Evolutionary conservation across 169 alveolate genomes (phyloP).

Genomic region (Theileria annulata): DNA sequence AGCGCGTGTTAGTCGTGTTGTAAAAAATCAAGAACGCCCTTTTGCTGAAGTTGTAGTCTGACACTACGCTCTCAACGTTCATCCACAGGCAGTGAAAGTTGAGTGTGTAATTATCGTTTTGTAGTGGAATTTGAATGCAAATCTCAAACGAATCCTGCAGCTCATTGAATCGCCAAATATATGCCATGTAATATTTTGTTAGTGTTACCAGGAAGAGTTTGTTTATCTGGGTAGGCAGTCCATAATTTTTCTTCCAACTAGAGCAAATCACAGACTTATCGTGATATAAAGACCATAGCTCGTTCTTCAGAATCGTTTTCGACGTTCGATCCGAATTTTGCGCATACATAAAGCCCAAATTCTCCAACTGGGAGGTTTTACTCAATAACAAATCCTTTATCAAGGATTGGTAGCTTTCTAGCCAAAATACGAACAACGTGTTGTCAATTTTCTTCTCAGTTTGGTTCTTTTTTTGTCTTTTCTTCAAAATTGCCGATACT

Average conservation of each 20-base stretch:
- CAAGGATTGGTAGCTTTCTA: constrained; percentile 25
- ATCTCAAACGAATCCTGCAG: constrained; percentile 35
- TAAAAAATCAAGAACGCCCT: constrained; percentile 49
- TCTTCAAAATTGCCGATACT: constrained; percentile 22
- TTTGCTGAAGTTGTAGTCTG: constrained; percentile 37
- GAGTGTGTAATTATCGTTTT: constrained; percentile 1
- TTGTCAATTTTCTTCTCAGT: background rate
- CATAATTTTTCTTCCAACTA: constrained; percentile 48
- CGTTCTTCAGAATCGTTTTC: constrained; percentile 22
- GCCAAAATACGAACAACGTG: constrained; percentile 26
- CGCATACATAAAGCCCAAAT: constrained; percentile 16
- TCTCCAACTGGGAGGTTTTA: constrained; percentile 18
- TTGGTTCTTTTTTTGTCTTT: background rate
- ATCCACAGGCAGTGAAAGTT: constrained; percentile 51
- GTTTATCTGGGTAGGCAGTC: background rate
- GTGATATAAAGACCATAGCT: constrained; percentile 48
- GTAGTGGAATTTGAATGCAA: constrained; percentile 27
- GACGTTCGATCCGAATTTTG: constrained; percentile 28
- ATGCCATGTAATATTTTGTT: constrained; percentile 42
- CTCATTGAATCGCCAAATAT: constrained; percentile 48
- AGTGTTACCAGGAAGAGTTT: constrained; percentile 47
- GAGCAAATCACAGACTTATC: constrained; percentile 26
- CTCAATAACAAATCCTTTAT: constrained; percentile 21
- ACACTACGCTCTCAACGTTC: constrained; percentile 3
- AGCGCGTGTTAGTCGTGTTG: constrained; percentile 18